Evolutionary conservation across 2,329 filamentous ascomycete species (phyloP).

Genomic region (Fusarium luffae): DNA sequence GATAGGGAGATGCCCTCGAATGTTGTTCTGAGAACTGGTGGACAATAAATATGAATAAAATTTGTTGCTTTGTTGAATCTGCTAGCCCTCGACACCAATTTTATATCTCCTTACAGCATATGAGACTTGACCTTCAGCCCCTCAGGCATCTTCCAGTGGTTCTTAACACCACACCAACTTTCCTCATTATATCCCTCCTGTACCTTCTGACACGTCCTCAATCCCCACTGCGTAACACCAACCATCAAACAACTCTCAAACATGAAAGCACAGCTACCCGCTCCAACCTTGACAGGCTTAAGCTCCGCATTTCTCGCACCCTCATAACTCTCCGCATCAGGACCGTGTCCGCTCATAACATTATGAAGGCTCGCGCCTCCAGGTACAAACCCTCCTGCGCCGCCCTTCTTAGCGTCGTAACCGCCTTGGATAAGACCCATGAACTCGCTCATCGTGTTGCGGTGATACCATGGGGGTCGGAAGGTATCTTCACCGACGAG

Average conservation of each 20-base stretch:
- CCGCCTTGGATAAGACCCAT: slow-evolving; percentile 68
- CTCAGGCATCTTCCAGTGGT: slow-evolving; percentile 66
- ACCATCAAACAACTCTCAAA: slow-evolving; percentile 77
- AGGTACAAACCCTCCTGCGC: slow-evolving; percentile 64
- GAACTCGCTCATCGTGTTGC: slow-evolving; percentile 75
- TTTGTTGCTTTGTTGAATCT: neutral
- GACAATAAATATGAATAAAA: neutral
- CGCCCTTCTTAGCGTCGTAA: slow-evolving; percentile 71
- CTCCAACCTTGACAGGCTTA: slow-evolving; percentile 67
- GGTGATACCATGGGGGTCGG: slow-evolving; percentile 78
- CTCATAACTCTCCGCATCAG: slow-evolving; percentile 67
- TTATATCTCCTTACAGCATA: slow-evolving; percentile 16
- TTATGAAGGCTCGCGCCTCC: slow-evolving; percentile 74
- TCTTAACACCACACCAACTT: slow-evolving; percentile 78
- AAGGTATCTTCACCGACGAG: slow-evolving; percentile 76
- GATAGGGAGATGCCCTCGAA: slow-evolving; percentile 54
- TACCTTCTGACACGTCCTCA: slow-evolving; percentile 67
- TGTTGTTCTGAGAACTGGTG: slow-evolving; percentile 58
- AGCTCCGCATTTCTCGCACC: slow-evolving; percentile 66
- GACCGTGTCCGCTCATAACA: slow-evolving; percentile 75
- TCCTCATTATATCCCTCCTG: slow-evolving; percentile 80
- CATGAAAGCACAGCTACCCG: slow-evolving; percentile 74
- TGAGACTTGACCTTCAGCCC: slow-evolving; percentile 47
- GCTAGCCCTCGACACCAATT: slow-evolving; percentile 6
- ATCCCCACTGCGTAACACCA: slow-evolving; percentile 77